Conservation (phyloP, 805 yeast genomes). For the Candida bentonensis region DNA sequence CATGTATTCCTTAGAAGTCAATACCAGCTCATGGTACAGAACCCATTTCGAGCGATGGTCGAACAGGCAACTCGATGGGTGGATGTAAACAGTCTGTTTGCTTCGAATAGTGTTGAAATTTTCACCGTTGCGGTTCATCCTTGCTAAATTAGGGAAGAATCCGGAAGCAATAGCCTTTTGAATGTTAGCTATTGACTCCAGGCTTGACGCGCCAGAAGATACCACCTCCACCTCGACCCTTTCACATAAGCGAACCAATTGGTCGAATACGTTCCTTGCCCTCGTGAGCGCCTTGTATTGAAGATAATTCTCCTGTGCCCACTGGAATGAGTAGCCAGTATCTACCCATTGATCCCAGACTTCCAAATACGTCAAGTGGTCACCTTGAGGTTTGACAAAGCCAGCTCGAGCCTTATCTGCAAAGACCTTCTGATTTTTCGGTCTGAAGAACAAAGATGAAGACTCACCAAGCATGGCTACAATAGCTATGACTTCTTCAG, state of each 20-base stretch:
- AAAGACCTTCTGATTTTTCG: constrained; percentile 56
- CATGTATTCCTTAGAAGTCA: constrained; percentile 86
- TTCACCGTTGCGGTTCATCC: constrained; percentile 49
- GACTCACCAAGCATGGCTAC: constrained; percentile 89
- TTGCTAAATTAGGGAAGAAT: constrained; percentile 33
- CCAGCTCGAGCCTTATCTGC: constrained; percentile 68
- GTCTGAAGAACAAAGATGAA: constrained; percentile 59
- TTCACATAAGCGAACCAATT: constrained; percentile 46
- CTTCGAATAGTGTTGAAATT: constrained; percentile 55
- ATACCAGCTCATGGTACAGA: constrained; percentile 63
- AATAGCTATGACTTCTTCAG: constrained; percentile 67
- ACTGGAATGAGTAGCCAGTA: constrained; percentile 37
- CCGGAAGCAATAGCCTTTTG: constrained; percentile 39
- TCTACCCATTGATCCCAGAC: constrained; percentile 70
- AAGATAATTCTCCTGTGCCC: constrained; percentile 73
- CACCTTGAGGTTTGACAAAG: constrained; percentile 67
- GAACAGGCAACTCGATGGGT: constrained; percentile 71
- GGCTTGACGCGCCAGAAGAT: constrained; percentile 56
- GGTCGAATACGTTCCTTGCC: constrained; percentile 71
- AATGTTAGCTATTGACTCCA: constrained; percentile 50
- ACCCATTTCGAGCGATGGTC: constrained; percentile 49
- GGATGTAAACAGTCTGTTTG: constrained; percentile 57
- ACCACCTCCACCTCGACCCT: constrained; percentile 26
- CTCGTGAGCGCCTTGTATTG: constrained; percentile 65
- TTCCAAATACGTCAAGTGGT: constrained; percentile 71